phyloP scores from a whole-genome alignment of 495 filamentous ascomycete species.

The Neurospora sp. region DNA sequence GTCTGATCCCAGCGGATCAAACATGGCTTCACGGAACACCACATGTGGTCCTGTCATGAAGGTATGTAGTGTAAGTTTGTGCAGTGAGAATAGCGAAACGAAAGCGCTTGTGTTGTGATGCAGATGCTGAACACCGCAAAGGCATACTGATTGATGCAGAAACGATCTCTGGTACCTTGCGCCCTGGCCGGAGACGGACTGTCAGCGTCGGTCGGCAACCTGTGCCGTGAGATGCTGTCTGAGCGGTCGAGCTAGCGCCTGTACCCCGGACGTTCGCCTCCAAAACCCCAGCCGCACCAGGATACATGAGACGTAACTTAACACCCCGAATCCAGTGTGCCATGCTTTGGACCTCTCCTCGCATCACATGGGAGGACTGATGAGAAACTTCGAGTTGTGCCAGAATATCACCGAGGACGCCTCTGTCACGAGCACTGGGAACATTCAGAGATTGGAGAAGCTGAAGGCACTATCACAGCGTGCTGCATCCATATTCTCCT shows the following conservation, averaged over 20 bases:
- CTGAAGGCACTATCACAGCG: neutral
- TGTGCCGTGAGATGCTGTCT: constrained; percentile 10
- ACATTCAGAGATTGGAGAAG: neutral
- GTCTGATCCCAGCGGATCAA: constrained; percentile 20
- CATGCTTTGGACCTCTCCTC: neutral
- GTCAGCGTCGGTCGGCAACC: constrained; percentile 9
- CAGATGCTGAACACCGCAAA: neutral
- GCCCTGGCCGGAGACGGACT: constrained; percentile 11
- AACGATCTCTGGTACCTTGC: constrained; percentile 10
- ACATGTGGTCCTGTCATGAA: neutral
- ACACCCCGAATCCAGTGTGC: neutral
- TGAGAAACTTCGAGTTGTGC: neutral
- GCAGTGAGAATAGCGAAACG: neutral
- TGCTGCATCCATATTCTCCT: neutral
- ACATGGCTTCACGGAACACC: constrained; percentile 9
- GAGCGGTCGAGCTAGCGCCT: constrained; percentile 17
- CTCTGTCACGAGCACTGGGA: neutral
- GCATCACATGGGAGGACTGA: neutral
- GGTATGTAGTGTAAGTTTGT: neutral
- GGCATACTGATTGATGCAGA: constrained; percentile 9
- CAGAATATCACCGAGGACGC: neutral
- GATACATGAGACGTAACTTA: neutral
- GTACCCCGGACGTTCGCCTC: constrained; percentile 21
- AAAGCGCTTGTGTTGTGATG: neutral
- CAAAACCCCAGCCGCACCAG: constrained; percentile 18